These are phyloP conservation scores for Xylaria castorea DNA, from an alignment of 495 filamentous ascomycete genomes.

Conservation along the genomic window DNA sequence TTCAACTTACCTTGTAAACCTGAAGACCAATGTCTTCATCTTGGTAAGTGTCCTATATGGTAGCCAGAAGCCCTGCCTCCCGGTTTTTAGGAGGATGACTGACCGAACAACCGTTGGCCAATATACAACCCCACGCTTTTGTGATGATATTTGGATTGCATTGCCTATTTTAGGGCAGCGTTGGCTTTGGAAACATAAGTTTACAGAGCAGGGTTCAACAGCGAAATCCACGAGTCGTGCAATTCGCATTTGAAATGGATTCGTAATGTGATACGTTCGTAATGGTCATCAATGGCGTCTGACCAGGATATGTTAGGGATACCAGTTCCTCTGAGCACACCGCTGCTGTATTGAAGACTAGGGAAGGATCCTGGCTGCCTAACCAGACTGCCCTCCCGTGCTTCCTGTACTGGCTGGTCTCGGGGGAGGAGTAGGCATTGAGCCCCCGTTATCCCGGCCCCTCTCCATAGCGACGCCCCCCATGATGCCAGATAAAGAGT, in stretches of 20 bases:
- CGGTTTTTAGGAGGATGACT: not conserved
- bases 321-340: not conserved
- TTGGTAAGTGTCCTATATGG: not conserved
- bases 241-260: not conserved
- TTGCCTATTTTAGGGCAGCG: not conserved
- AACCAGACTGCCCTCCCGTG: constrained; percentile 32
- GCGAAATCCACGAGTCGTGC: not conserved
- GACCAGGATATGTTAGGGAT: constrained; percentile 5
- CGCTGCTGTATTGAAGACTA: not conserved
- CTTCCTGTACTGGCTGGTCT: constrained; percentile 50
- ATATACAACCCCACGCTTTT: not conserved
- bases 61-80: not conserved
- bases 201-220: not conserved
- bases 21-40: not conserved
- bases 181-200: not conserved
- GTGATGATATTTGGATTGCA: not conserved
- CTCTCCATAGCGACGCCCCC: constrained; percentile 57
- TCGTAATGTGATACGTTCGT: not conserved
- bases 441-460: constrained; percentile 34
- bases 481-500: constrained; percentile 38
- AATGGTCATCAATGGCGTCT: not conserved
- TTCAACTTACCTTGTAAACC: not conserved
- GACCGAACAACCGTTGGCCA: not conserved
- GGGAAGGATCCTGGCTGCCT: not conserved
- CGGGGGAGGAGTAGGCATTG: constrained; percentile 45